Conservation (phyloP, 2,329 filamentous ascomycete species). For the Exophiala spinifera region DNA sequence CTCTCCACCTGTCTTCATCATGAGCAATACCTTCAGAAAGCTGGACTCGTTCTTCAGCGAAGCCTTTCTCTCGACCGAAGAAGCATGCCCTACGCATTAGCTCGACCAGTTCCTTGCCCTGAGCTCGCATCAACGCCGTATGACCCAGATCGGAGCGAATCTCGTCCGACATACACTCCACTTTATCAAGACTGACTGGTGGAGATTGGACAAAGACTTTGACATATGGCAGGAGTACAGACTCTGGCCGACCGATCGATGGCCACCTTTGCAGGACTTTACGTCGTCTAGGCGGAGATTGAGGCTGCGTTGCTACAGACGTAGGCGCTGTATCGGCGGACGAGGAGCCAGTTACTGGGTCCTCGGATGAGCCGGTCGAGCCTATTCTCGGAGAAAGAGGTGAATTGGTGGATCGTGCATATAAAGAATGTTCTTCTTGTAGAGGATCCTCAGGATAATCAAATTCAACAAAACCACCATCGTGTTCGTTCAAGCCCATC, state of each 20-base stretch:
- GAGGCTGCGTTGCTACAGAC: background rate
- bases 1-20: background rate
- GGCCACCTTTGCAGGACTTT: conserved; percentile 29
- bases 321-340: background rate
- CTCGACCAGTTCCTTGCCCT: conserved; percentile 42
- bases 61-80: conserved; percentile 40
- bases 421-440: background rate
- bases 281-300: conserved; percentile 14
- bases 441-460: conserved; percentile 12
- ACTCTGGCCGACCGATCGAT: conserved; percentile 18
- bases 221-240: conserved; percentile 23
- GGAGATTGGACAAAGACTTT: conserved; percentile 18
- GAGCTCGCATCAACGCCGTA: conserved; percentile 34
- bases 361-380: background rate
- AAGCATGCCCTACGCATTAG: conserved; percentile 44
- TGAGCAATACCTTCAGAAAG: background rate
- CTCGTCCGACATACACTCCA: background rate
- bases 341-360: background rate
- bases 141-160: conserved; percentile 5
- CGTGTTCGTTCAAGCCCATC: conserved; percentile 12
- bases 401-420: background rate
- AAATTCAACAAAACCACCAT: conserved; percentile 1
- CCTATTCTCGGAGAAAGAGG: background rate
- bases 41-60: conserved; percentile 37
- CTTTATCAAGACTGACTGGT: background rate